Conservation (phyloP, 176 grass and related monocot species). For the Themeda triandra region DNA sequence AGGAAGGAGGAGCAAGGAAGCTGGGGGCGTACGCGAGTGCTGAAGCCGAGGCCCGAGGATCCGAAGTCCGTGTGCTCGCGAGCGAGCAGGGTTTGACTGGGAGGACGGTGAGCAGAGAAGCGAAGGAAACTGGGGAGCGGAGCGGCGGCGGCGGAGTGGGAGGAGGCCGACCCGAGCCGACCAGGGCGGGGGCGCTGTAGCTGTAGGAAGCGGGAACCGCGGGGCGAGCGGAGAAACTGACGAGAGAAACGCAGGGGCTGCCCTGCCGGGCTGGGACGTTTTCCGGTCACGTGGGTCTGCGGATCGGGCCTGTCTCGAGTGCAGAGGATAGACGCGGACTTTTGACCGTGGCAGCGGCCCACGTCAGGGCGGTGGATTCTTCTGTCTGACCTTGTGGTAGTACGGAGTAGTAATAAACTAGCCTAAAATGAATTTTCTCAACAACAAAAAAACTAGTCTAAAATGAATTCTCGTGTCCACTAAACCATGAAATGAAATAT, state of each 20-base stretch:
- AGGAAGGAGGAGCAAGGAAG: background rate
- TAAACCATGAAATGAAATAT: background rate
- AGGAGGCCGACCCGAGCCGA: background rate
- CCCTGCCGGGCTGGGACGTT: constrained; percentile 1
- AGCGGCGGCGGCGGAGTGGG: background rate
- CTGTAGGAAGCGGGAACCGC: constrained; percentile 46
- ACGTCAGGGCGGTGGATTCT: background rate
- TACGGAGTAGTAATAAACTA: too few species aligned
- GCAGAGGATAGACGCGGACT: background rate
- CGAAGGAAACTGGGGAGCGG: background rate
- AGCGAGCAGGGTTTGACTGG: constrained; percentile 26
- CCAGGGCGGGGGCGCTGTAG: too few species aligned
- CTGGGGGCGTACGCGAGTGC: constrained; percentile 1
- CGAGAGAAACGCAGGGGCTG: constrained; percentile 18
- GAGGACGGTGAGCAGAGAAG: background rate
- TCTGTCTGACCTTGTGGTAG: background rate
- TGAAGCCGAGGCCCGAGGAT: background rate
- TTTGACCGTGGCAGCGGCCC: constrained; percentile 29
- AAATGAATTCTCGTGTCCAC: background rate
- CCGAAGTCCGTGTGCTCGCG: background rate
- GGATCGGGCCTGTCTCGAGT: constrained; percentile 1
- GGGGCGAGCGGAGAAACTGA: constrained; percentile 26
- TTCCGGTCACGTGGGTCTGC: constrained; percentile 8
- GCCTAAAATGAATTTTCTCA: background rate
- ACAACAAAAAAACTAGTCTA: too few species aligned